These are phyloP conservation scores for Trichosporon asahii DNA, from an alignment of 1,284 basidiomycete species.

Conservation along the genomic window DNA sequence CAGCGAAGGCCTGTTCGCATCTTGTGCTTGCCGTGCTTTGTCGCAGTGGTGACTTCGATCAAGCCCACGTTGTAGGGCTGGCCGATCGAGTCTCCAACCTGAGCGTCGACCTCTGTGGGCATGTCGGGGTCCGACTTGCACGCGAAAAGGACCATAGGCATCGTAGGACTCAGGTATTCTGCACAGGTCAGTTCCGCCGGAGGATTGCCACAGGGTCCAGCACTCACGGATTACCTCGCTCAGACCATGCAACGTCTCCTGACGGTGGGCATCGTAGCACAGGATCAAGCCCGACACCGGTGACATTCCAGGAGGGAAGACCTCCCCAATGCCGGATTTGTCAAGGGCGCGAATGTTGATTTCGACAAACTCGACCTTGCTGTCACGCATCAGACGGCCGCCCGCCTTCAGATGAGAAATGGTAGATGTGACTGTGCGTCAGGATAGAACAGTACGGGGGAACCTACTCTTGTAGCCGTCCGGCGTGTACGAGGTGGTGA, in stretches of 20 bases:
- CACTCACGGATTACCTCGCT: conserved; percentile 42
- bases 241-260: conserved; percentile 36
- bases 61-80: conserved; percentile 49
- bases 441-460: not conserved
- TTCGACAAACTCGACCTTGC: conserved; percentile 46
- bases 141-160: conserved; percentile 47
- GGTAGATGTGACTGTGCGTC: conserved; percentile 35
- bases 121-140: conserved; percentile 49
- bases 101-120: conserved; percentile 36
- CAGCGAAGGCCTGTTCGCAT: conserved; percentile 50
- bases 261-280: conserved; percentile 47
- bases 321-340: conserved; percentile 14
- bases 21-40: conserved; percentile 47
- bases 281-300: conserved; percentile 42
- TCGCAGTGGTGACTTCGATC: conserved; percentile 45
- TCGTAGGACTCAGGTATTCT: conserved; percentile 28
- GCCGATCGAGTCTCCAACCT: conserved; percentile 46
- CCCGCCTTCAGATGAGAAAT: conserved; percentile 41
- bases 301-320: conserved; percentile 23
- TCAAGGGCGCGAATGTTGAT: conserved; percentile 36
- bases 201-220: not conserved
- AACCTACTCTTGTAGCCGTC: conserved; percentile 30
- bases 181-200: not conserved
- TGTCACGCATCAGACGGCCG: conserved; percentile 33
- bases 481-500: conserved; percentile 17